Percentiles rank a stretch among this genome's conserved stretches.
phyloP scores from a whole-genome alignment of 2,329 filamentous ascomycete species.

The Aspergillus texensis region DNA sequence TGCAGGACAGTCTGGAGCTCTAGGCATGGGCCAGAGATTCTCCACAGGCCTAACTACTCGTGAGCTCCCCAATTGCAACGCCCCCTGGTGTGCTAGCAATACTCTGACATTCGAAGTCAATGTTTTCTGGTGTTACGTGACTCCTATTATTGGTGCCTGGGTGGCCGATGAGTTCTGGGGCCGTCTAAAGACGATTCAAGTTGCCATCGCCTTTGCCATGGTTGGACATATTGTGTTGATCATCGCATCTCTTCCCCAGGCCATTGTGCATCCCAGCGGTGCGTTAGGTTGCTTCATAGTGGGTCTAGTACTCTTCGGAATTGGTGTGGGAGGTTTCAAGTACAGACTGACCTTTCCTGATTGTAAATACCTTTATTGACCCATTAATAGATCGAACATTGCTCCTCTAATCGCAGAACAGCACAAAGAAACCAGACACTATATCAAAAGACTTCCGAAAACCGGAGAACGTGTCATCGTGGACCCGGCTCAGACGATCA shows the following conservation, averaged over 20 bases:
- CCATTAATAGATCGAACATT: slow-evolving; percentile 60
- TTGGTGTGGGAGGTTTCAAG: slow-evolving; percentile 80
- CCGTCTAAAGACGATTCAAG: slow-evolving; percentile 71
- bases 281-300: slow-evolving; percentile 66
- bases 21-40: slow-evolving; percentile 62
- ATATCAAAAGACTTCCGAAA: slow-evolving; percentile 55
- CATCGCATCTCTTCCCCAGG: slow-evolving; percentile 64
- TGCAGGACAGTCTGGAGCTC: slow-evolving; percentile 51
- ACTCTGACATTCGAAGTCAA: slow-evolving; percentile 46
- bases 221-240: slow-evolving; percentile 70
- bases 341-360: slow-evolving; percentile 6
- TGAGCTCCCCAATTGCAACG: slow-evolving; percentile 23
- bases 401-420: slow-evolving; percentile 72
- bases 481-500: slow-evolving; percentile 69
- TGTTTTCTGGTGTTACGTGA: slow-evolving; percentile 65
- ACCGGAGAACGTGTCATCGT: slow-evolving; percentile 69
- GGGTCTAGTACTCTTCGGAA: slow-evolving; percentile 67
- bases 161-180: slow-evolving; percentile 71
- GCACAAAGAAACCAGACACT: slow-evolving; percentile 61
- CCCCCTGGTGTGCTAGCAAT: background rate
- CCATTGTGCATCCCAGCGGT: slow-evolving; percentile 60
- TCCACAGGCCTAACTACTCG: slow-evolving; percentile 56
- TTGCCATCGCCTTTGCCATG: slow-evolving; percentile 66
- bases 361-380: background rate
- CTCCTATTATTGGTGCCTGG: slow-evolving; percentile 63